These are phyloP conservation scores for Puccinia polysora DNA, from an alignment of 1,284 basidiomycete species.

Conservation along the genomic window DNA sequence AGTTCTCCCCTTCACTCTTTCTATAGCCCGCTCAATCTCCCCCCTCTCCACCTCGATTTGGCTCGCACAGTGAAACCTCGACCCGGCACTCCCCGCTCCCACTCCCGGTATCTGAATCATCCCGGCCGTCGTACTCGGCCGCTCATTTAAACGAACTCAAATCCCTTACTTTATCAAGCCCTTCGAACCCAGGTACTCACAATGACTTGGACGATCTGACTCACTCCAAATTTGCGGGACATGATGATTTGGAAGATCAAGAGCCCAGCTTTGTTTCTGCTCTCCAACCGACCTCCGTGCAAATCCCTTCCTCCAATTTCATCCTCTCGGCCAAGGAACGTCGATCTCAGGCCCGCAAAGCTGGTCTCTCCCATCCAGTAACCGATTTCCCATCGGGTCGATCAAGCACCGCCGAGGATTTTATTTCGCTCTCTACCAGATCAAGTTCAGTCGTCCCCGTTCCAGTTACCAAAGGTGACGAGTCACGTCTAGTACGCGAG, in stretches of 20 bases:
- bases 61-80: conserved; percentile 1
- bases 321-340: conserved; percentile 73
- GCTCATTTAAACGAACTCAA: conserved; percentile 41
- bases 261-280: conserved; percentile 22
- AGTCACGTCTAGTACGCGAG: conserved; percentile 78
- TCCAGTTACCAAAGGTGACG: conserved; percentile 55
- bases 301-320: conserved; percentile 70
- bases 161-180: conserved; percentile 29
- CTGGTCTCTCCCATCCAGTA: conserved; percentile 43
- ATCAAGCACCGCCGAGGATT: conserved; percentile 62
- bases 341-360: conserved; percentile 60
- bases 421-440: conserved; percentile 69
- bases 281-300: conserved; percentile 49
- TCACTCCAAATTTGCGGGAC: conserved; percentile 23
- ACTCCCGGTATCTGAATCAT: conserved; percentile 10
- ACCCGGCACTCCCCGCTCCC: conserved; percentile 3
- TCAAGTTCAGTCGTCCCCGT: conserved; percentile 49
- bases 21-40: not conserved
- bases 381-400: conserved; percentile 44
- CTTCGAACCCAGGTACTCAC: not conserved
- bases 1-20: not conserved
- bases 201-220: conserved; percentile 15
- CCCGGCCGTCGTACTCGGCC: conserved; percentile 33
- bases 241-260: conserved; percentile 14
- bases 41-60: not conserved